Base-by-base conservation (phyloP, 1,139 yeast genomes). In the Saccharomyces hybrid region DNA sequence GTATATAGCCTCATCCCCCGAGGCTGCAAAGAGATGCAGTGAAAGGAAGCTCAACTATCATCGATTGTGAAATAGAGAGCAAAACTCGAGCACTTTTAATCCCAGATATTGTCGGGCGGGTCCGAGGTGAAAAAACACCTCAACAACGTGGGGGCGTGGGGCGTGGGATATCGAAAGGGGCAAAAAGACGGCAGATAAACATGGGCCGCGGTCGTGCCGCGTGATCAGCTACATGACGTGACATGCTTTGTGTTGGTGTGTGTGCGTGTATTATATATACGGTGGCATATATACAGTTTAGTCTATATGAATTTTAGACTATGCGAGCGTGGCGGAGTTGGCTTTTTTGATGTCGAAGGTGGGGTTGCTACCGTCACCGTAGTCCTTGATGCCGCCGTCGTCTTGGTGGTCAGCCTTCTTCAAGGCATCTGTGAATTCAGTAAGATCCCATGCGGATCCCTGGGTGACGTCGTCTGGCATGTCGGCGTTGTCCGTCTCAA, bases 381-480 rank as follows among this genome's bases (percentile, higher is more conserved):
- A 73, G 58, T 73, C 76, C 60, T 72, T 73, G 52, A 72, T 70
- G 38, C 66, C 66, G 20, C 54, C 54, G 34, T 60, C 67, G 44
- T 61, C 62, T 31, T 57, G 57, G 46, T 59, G 61, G 31, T 64
- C 68, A 25, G 62, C 65, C 48, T 64, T 63, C 34, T 53, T 63
- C 51, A 68, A 53, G 20, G 70, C 69, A 26, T 59, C 57, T 14
- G 69, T 68, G 52, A 67, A 68, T 65, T 81, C 83, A 41, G 88
- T 76, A 73, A 86, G 80, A 71, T 86, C 95, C 78, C 85, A 83
- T 57, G 82, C 86, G 26, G 83, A 83, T 50, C 85, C 87, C 41
- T 70, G 68, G n/a, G 74, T 76, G 11, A 26, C 48, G 13, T 55
- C 57, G n/a, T 49, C 50, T 44, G 64, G 70, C 53, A 71, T 73